These are phyloP conservation scores for Microthlaspi erraticum DNA, from an alignment of 345 rosid genomes.

Conservation along the genomic window DNA sequence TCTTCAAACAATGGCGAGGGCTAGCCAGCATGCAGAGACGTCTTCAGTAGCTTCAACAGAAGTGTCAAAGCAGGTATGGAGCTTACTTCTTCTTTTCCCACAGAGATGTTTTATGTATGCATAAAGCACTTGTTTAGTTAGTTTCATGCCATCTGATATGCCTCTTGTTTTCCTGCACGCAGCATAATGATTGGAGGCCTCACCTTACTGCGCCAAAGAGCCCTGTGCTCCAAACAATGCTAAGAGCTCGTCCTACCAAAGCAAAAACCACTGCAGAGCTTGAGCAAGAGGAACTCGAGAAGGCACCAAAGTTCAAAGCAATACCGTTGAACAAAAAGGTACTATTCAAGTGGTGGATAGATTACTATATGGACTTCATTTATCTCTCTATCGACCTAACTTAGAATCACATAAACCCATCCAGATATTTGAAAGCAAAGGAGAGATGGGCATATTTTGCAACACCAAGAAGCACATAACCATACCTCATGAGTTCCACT, in stretches of 20 bases:
- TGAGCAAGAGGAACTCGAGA: constrained; percentile 89
- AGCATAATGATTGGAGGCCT: constrained; percentile 65
- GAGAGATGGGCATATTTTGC: constrained; percentile 82
- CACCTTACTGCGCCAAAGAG: constrained; percentile 80
- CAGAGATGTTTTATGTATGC: constrained; percentile 9
- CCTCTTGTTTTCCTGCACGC: constrained; percentile 19
- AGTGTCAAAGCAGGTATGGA: constrained; percentile 62
- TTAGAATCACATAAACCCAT: constrained; percentile 26
- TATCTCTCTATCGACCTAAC: constrained; percentile 3
- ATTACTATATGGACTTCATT: not conserved
- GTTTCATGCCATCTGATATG: constrained; percentile 33
- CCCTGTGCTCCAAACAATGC: constrained; percentile 79
- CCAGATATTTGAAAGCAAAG: constrained; percentile 97
- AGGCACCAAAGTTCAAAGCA: constrained; percentile 92
- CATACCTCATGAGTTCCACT: constrained; percentile 87
- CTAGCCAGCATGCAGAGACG: constrained; percentile 78
- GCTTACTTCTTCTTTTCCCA: constrained; percentile 18
- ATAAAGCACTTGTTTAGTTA: constrained; percentile 7
- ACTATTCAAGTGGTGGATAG: constrained; percentile 16
- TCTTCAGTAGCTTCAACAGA: constrained; percentile 83
- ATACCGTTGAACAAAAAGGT: constrained; percentile 97
- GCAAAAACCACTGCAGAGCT: constrained; percentile 83
- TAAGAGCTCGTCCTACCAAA: constrained; percentile 85
- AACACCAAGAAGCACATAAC: constrained; percentile 79
- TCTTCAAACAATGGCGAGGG: constrained; percentile 79